Percentiles rank a stretch among this genome's conserved stretches.
Conservation (phyloP, 345 rosid species). For the Nasturtium officinale region DNA sequence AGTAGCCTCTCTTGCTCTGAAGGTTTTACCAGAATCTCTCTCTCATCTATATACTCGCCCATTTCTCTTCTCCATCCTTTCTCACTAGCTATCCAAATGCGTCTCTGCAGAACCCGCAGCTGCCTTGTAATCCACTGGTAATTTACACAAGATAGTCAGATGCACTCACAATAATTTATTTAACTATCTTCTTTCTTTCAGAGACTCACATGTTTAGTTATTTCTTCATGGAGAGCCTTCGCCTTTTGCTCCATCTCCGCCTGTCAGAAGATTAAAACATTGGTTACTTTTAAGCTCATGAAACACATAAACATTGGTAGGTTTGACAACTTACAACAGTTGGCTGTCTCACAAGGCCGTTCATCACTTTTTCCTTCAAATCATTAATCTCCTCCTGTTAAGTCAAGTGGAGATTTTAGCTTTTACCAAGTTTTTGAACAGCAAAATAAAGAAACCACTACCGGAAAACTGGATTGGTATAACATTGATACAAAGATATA, state of each 20-base stretch:
- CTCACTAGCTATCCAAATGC: conserved; percentile 34
- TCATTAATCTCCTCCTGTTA: conserved; percentile 39
- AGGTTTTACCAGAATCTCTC: conserved; percentile 38
- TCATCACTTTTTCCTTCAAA: conserved; percentile 35
- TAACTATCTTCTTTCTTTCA: not conserved
- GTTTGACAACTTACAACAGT: conserved; percentile 39
- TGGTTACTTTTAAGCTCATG: not conserved
- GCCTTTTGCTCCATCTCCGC: conserved; percentile 40
- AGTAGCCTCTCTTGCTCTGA: conserved; percentile 41
- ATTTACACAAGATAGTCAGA: conserved; percentile 23
- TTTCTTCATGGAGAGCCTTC: conserved; percentile 37
- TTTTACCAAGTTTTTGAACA: not conserved
- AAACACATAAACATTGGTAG: not conserved
- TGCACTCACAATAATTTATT: not conserved
- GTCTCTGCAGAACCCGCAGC: conserved; percentile 38
- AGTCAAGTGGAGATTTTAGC: conserved; percentile 17
- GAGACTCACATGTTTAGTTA: conserved; percentile 43
- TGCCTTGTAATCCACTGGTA: conserved; percentile 44
- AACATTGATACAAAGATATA: not conserved
- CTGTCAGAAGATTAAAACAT: conserved; percentile 4
- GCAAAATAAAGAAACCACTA: not conserved
- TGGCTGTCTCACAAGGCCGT: conserved; percentile 37
- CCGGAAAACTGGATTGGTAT: not conserved
- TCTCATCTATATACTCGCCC: conserved; percentile 35
- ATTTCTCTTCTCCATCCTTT: conserved; percentile 45